Percentiles rank a stretch among this genome's conserved stretches.
Conservation (phyloP, 805 yeast genomes). For the Starmera pachycereana region DNA sequence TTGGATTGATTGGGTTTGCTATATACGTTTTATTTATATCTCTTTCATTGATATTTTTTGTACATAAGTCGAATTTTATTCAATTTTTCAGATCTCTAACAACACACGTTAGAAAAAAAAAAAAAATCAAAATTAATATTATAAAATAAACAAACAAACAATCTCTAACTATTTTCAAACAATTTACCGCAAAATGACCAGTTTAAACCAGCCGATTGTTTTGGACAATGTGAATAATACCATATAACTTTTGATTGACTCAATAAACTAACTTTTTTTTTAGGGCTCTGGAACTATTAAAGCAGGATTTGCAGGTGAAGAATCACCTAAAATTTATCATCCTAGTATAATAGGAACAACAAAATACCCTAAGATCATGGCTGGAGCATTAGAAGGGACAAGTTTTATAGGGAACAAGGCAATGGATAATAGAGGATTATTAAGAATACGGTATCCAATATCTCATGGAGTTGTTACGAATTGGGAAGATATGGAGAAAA, state of each 20-base stretch:
- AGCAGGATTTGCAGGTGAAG: slow-evolving; percentile 92
- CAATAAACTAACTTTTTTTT: slow-evolving; percentile 1
- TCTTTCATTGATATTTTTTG: too few species aligned
- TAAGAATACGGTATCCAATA: slow-evolving; percentile 62
- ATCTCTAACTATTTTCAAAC: too few species aligned
- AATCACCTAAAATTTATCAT: slow-evolving; percentile 56
- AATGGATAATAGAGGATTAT: slow-evolving; percentile 67
- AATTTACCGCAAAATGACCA: slow-evolving; percentile 13
- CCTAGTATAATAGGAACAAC: slow-evolving; percentile 69
- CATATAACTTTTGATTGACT: neutral
- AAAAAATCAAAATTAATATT: neutral
- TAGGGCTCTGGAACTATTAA: slow-evolving; percentile 75
- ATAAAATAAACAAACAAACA: neutral
- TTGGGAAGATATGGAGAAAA: slow-evolving; percentile 79
- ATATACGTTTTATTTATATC: too few species aligned
- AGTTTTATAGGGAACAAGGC: slow-evolving; percentile 70
- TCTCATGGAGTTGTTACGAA: slow-evolving; percentile 68
- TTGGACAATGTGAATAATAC: slow-evolving; percentile 42
- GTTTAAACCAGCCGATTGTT: slow-evolving; percentile 61
- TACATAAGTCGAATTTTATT: too few species aligned
- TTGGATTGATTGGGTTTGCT: too few species aligned
- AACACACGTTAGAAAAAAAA: neutral
- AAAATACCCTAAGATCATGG: slow-evolving; percentile 76
- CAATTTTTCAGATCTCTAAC: too few species aligned
- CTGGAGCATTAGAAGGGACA: slow-evolving; percentile 56